Evolutionary conservation across 208 protist genomes (phyloP), one percentile per base, ranked within the genome.

Genomic region (Lotmaria passim): DNA sequence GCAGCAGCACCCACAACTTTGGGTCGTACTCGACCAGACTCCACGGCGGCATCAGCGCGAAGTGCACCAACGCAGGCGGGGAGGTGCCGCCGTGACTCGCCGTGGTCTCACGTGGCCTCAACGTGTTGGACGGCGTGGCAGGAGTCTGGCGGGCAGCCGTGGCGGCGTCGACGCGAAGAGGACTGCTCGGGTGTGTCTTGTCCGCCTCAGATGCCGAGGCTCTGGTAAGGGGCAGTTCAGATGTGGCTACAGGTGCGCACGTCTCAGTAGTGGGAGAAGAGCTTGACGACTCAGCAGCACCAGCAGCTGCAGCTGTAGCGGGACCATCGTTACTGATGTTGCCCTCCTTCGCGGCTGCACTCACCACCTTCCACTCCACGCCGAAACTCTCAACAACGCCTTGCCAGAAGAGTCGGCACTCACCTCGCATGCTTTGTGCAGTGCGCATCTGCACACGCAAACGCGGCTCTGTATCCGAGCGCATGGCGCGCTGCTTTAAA

Each of bases 1-100:
- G 78, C 31, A 83, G 67, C 24, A 83, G 51, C 61, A 67, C 61
- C 78, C 78, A 83, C 66, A 83, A 44, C 78, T 76, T 74, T 19
- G 73, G 78, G 52, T 83, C 64, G 19, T 61, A 65, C 55, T 78
- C 70, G 19, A 79, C 48, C 30, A 75, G 55, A 21, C 59, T 66
- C 78, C 78, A 82, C 36, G 73, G 61, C 33, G 78, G 78, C 65
- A 82, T 82, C 38, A 75, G 26, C 39, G 44, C 34, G 7, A 59
- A 28, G 15, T 39, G 52, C 33, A 41, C 28, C 17, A 33, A 28
- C 23, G 24, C 33, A 6, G 58, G 10, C 33, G 33, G 48, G 50
- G 43, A 0, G 31, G 19, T 19, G 21, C 14, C 7, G 44, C 23
- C 3, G 48, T 19, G 12, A 19, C 31, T 24, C 1, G 47, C 52